Percentiles rank a stretch among this genome's conserved stretches.
Evolutionary conservation across 2,329 filamentous ascomycete species (phyloP).

Genomic region (Colletotrichum salicis): DNA sequence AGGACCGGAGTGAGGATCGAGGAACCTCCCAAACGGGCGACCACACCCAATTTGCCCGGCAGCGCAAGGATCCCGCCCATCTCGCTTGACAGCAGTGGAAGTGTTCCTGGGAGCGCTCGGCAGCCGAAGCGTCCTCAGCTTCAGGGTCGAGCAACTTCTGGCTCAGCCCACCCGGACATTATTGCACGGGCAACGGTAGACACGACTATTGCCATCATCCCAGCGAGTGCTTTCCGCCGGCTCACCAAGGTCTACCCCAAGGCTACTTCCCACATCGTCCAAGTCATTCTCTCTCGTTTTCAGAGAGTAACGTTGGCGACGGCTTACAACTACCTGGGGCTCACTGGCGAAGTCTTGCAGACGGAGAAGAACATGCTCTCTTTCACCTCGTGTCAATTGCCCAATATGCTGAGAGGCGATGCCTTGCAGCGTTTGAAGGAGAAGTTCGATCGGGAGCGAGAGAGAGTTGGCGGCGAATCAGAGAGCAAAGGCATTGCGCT

Average conservation of each 20-base stretch:
- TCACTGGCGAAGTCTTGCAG: constrained; percentile 90
- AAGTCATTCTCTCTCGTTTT: constrained; percentile 93
- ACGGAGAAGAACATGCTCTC: constrained; percentile 95
- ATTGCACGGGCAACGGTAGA: constrained; percentile 96
- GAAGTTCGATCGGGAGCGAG: constrained; percentile 87
- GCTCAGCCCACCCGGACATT: constrained; percentile 94
- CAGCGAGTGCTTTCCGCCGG: constrained; percentile 92
- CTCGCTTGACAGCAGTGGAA: constrained; percentile 57
- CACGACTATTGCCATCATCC: constrained; percentile 98
- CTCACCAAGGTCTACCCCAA: constrained; percentile 95
- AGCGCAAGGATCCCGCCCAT: constrained; percentile 76
- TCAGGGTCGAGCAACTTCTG: constrained; percentile 61
- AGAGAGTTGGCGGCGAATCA: constrained; percentile 83
- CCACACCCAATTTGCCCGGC: constrained; percentile 21
- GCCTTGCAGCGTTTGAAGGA: constrained; percentile 88
- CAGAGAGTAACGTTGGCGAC: constrained; percentile 95
- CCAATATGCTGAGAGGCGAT: constrained; percentile 87
- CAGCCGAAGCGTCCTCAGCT: constrained; percentile 49
- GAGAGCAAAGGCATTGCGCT: constrained; percentile 92
- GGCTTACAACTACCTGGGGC: constrained; percentile 90
- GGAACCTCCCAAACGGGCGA: constrained; percentile 22
- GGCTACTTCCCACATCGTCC: constrained; percentile 95
- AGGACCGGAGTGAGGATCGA: constrained; percentile 20
- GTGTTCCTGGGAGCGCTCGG: constrained; percentile 8
- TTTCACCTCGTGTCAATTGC: constrained; percentile 90